Base-by-base conservation (phyloP, 257 asterid species). In the Solanum chilense region DNA sequence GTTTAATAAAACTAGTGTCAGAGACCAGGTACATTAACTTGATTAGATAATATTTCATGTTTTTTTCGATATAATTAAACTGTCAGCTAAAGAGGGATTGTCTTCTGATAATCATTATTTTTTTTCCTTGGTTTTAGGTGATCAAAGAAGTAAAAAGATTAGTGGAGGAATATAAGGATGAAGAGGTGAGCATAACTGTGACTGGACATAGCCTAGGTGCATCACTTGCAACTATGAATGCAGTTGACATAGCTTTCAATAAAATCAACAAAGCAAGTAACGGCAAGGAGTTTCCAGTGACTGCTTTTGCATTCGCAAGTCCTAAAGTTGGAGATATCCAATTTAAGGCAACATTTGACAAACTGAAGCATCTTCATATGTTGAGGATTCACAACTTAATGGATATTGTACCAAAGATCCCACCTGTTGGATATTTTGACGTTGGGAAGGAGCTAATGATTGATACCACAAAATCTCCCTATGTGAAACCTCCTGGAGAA, bases 361-460 rank as follows among this genome's bases (percentile, higher is more conserved):
- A 73, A 3, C 84, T 91, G 37, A 41, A 89, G 1, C 70, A 89
- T 13, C 92, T 96, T 39, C 78, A 77, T 6, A 20, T 93, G 21
- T 71, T 96, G 5, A 94, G 93, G 0, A 83, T 93, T 21, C 90
- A 89, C 15, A 96, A 96, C 21, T 39, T 77, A 44, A 2, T 77
- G 41, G 84, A 77, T 44, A 4, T 77, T 25, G 64, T 77, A 29
- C 84, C 84, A 0, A 77, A 77, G 45, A 44, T 44, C 3, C 84
- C 84, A 9, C 84, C 62, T 39, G 1, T 77, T 77, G 88, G 89
- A 7, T 95, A 94, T 76, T 27, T 90, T 1, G 96, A 95, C 23
- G 95, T 95, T 31, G 98, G 99, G 25, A 86, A 78, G 21, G 95
- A 95, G 80, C 86, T 95, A 70, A 76, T 3, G 3, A 91, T 95